These are phyloP conservation scores for Phaeotremella fagi DNA, from an alignment of 768 basidiomycete genomes.

Conservation along the genomic window DNA sequence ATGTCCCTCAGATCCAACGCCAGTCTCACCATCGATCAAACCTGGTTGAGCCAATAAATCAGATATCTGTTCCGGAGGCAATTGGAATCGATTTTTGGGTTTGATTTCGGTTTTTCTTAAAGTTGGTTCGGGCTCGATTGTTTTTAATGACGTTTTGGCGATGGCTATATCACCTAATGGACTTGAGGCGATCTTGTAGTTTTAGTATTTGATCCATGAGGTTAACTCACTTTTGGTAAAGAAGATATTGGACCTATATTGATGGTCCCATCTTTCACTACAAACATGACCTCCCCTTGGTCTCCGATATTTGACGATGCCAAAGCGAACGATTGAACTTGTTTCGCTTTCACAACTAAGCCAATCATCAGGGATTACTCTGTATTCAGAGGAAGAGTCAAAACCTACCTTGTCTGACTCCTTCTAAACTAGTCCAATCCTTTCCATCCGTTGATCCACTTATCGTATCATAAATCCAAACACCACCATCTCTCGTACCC, in stretches of 20 bases:
- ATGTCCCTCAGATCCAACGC: too few relatives aligned
- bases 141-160: not conserved
- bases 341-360: slow-evolving; percentile 32
- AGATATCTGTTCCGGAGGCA: slow-evolving; percentile 18
- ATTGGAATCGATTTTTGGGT: slow-evolving; percentile 29
- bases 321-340: slow-evolving; percentile 38
- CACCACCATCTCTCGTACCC: slow-evolving; percentile 41
- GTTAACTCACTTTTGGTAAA: slow-evolving; percentile 17
- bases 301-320: slow-evolving; percentile 1
- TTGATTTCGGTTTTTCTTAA: not conserved
- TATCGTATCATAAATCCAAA: slow-evolving; percentile 39
- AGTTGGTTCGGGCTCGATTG: slow-evolving; percentile 10
- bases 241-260: slow-evolving; percentile 34
- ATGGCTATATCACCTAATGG: slow-evolving; percentile 23
- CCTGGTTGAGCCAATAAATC: slow-evolving; percentile 8
- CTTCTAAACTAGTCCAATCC: slow-evolving; percentile 26
- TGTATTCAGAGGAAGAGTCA: not conserved
- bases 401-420: slow-evolving; percentile 27
- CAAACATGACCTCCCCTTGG: slow-evolving; percentile 31
- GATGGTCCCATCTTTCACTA: slow-evolving; percentile 39
- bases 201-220: not conserved
- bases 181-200: slow-evolving; percentile 14
- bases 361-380: slow-evolving; percentile 4
- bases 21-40: slow-evolving; percentile 9
- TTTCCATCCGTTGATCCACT: slow-evolving; percentile 16